Base-by-base conservation (phyloP, 2,329 filamentous ascomycete genomes). In the Botrytis hyacinthi region DNA sequence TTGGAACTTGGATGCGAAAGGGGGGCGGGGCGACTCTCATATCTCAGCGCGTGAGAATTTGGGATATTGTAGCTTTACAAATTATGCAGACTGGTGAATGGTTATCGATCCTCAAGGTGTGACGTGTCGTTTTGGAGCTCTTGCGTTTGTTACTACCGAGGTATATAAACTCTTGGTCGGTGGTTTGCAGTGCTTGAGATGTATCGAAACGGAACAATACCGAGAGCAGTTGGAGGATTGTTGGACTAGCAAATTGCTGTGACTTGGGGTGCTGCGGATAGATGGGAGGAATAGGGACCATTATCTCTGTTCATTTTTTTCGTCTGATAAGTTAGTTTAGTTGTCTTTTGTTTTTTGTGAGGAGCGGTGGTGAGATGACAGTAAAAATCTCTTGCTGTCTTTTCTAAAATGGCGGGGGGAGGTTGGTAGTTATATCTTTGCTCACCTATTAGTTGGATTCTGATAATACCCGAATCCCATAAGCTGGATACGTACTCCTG, bases 391-490 rank as follows among this genome's bases (percentile, higher is more conserved):
- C 26, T 51, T n/a, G 4, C 22, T n/a, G 22, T 51, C 7, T 5
- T n/a, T 51, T 51, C 3, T 44, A 6, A 6, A 1, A 20, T 7
- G 18, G 8, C 0, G 44, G 22, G 22, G 12, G 26, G 1, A n/a
- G 2, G 1, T 51, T 51, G 0, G 12, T n/a, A n/a, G 48, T 51
- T n/a, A 6, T 16, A 4, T 51, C 12, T 14, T 51, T 51, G 10
- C 10, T 51, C n/a, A n/a, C n/a, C n/a, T 7, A 16, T 3, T 16
- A n/a, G 0, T 51, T n/a, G 5, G 5, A n/a, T 51, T 14, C 26
- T 3, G n/a, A 26, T 7, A 16, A n/a, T n/a, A 3, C 26, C 4
- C 0, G 10, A n/a, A 51, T 3, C n/a, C 0, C 16, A n/a, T 1
- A 16, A 26, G 0, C 12, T 51, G 48, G 1, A 51, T 16, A 16